Evolutionary conservation across 148 eudicot species (phyloP), one percentile per base, ranked within the genome.

Genomic region (Pouteria glomerata): DNA sequence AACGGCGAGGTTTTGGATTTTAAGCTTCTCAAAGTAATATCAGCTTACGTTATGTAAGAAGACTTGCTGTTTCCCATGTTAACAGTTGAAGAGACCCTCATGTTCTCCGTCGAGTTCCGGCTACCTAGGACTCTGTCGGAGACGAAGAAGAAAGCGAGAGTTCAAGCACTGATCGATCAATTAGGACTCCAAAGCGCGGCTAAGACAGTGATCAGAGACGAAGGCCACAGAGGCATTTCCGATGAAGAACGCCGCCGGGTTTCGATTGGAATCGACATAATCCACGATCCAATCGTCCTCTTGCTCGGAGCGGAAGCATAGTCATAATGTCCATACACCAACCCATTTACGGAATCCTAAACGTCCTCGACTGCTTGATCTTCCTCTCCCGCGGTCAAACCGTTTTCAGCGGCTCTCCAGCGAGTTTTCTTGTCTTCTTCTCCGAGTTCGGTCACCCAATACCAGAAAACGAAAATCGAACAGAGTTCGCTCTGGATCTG

Each of bases 391-490:
- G 56, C 29, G 57, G 57, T 16, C 70, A 67, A 34, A 50, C 74
- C 13, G 67, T 72, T 2, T 72, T 12, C 56, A 61, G 53, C 14
- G 74, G 69, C 1, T 58, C 76, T 18, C 76, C 76, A 15, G 15
- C 23, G 30, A 39, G 35, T 23, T 42, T 73, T 15, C 76, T 66
- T 10, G 12, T 33, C 16, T 73, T 63, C 37, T 73, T 73, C 76
- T 73, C 76, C 1, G 69, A 73, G 18, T 73, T 73, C 31, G 69
- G 76, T 7, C 76, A 64, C 27, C 76, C 69, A 16, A 73, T 73
- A 1, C 76, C 76, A 2, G 76, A 73, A 4, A 73, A 73, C 50
- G 76, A 73, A 62, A 64, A 73, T 33, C 47, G 21, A 2, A 73
- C 76, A 10, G 69, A 73, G 34, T 63, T 73, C 50, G 76, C 76